Conservation (phyloP, 345 rosid species). For the Lumnitzera racemosa region DNA sequence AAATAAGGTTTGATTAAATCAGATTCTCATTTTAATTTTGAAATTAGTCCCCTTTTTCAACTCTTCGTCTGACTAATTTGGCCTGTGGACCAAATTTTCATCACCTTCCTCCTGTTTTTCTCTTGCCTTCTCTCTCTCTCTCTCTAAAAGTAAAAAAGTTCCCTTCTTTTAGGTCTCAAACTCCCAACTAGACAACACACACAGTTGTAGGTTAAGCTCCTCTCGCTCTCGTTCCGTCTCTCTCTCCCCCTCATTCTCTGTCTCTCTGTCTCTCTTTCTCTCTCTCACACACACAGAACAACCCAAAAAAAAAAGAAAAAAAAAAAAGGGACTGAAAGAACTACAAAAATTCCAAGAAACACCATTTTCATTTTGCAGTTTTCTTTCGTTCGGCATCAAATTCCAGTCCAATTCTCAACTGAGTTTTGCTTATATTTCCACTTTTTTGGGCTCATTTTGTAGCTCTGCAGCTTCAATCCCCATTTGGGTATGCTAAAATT, state of each 20-base stretch:
- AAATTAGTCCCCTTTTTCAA: background rate
- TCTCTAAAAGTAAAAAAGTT: slow-evolving; percentile 7
- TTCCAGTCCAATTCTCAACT: slow-evolving; percentile 11
- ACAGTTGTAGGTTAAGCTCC: background rate
- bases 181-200: slow-evolving; percentile 3
- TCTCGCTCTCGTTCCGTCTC: background rate
- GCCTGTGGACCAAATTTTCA: slow-evolving; percentile 13
- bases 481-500: background rate
- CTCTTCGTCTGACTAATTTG: background rate
- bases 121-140: slow-evolving; percentile 4
- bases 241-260: background rate
- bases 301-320: too few species aligned
- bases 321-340: background rate
- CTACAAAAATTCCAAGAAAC: slow-evolving; percentile 1
- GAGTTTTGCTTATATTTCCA: slow-evolving; percentile 11
- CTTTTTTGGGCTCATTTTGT: background rate
- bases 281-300: too few species aligned
- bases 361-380: slow-evolving; percentile 9
- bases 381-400: background rate
- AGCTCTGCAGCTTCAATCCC: too few species aligned
- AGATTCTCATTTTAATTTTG: background rate
- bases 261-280: background rate
- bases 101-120: slow-evolving; percentile 17
- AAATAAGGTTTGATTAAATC: too few species aligned
- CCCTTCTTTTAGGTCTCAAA: slow-evolving; percentile 6